Base-by-base conservation (phyloP, 352 stramenopile genomes). In the Halophytophthora batemanensis region DNA sequence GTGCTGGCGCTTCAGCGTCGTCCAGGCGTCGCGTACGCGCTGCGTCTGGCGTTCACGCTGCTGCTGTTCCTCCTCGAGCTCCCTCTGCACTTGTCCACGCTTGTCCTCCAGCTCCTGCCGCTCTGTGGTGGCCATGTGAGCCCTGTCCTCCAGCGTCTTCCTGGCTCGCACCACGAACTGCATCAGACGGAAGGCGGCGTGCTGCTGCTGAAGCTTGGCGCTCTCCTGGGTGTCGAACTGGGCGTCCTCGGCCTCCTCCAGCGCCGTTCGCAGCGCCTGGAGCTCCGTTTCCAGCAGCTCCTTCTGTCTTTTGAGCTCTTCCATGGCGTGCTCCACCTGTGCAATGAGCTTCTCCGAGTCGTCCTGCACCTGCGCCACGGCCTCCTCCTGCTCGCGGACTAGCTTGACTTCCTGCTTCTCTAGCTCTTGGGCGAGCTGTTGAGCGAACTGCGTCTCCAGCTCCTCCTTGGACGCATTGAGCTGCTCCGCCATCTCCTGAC, bases 301-400 rank as follows among this genome's bases (percentile, higher is more conserved):
- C 56, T 92, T 92, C 36, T 92, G 75, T 4, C 64, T 72, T 47
- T 89, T 90, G 1, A 92, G 38, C 50, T 90, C 71, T 0, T 17
- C 43, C 79, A 92, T 90, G 0, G 82, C 82, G 4, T 58, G 33
- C 58, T 92, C 82, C 3, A 92, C 82, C 48, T 90, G 75, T 28
- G 86, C 77, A 35, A 92, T 87, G 28, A 92, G 63, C 31, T 72
- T 74, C 51, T 92, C 82, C 6, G 79, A 88, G 43, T 92, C 82
- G 48, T 90, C 79, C 42, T 92, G 82, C 11, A 89, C 82, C 33
- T 89, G 75, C 5, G 69, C 66, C 36, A 92, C 87, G 1, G 79
- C 74, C 19, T 87, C 82, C 53, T 92, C 82, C 43, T 92, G 78
- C 3, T 88, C 76, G 6, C 69, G 69, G 18, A 74, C 31, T 2